These are phyloP conservation scores for Coemansia sp. DNA, from an alignment of 192 early-diverging fungal species.

Conservation along the genomic window DNA sequence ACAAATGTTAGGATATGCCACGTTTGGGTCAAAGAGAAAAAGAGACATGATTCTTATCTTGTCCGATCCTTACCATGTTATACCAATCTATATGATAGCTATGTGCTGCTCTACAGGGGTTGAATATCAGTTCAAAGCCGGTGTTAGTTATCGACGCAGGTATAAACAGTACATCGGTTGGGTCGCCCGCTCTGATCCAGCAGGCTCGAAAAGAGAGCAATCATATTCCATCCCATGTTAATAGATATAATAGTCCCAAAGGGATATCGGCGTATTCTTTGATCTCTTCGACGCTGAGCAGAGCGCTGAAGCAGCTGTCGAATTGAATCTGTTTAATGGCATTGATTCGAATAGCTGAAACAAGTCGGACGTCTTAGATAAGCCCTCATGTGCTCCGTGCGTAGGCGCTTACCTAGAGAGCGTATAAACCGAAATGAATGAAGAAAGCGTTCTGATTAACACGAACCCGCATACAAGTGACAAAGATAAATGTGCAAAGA, in stretches of 20 bases:
- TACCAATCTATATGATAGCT: not conserved
- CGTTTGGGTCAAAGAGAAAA: not conserved
- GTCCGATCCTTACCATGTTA: not conserved
- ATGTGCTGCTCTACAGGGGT: too few species aligned
- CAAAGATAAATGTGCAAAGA: not conserved
- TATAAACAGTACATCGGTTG: not conserved
- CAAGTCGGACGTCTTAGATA: not conserved
- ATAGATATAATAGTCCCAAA: not conserved
- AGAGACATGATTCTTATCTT: not conserved
- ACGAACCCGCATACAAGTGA: not conserved
- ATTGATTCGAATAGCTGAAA: not conserved
- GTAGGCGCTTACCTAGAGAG: constrained; percentile 1
- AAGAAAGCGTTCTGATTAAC: not conserved
- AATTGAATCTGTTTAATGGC: not conserved
- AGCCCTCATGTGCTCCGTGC: not conserved
- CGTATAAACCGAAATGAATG: not conserved
- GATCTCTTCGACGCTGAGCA: not conserved
- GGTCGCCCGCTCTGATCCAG: not conserved
- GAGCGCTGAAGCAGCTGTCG: not conserved
- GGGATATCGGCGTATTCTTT: not conserved
- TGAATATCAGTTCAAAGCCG: too few species aligned
- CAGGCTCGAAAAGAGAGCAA: not conserved
- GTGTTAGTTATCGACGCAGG: too few species aligned
- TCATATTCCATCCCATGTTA: not conserved
- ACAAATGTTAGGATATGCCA: not conserved